Conservation (phyloP, 1,284 basidiomycete genomes). For the Sporisorium exsertum region DNA sequence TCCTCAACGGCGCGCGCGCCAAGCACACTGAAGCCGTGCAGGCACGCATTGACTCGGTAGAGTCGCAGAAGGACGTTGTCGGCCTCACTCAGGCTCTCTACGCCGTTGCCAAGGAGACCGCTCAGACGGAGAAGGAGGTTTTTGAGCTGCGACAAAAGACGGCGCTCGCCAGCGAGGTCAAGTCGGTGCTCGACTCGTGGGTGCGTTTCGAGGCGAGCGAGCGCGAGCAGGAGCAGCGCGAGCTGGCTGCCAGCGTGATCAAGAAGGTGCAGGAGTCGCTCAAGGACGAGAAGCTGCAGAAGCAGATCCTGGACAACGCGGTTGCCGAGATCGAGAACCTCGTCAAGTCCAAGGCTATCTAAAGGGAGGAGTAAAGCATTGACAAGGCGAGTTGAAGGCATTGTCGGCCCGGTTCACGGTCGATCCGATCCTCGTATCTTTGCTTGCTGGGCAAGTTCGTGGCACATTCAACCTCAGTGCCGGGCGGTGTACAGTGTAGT, state of each 20-base stretch:
- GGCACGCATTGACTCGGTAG: slow-evolving; percentile 89
- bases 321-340: slow-evolving; percentile 85
- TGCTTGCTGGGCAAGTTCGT: neutral
- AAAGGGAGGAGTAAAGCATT: slow-evolving; percentile 14
- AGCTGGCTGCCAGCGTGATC: slow-evolving; percentile 87
- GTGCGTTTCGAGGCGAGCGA: slow-evolving; percentile 95
- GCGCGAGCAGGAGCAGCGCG: slow-evolving; percentile 94
- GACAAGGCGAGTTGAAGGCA: neutral
- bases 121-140: slow-evolving; percentile 86
- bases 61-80: slow-evolving; percentile 93
- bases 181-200: slow-evolving; percentile 96
- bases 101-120: slow-evolving; percentile 94
- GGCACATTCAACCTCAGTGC: no score
- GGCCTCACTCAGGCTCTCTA: slow-evolving; percentile 90
- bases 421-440: neutral
- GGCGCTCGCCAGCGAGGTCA: slow-evolving; percentile 87
- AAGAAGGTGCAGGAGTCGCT: slow-evolving; percentile 85
- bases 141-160: slow-evolving; percentile 93
- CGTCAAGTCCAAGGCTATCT: slow-evolving; percentile 69
- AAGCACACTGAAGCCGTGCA: slow-evolving; percentile 95
- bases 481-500: no score
- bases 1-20: slow-evolving; percentile 84
- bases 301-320: slow-evolving; percentile 86
- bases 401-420: neutral
- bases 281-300: slow-evolving; percentile 91